Conservation (phyloP, 768 basidiomycete species). For the Cantharellus anzutake region DNA sequence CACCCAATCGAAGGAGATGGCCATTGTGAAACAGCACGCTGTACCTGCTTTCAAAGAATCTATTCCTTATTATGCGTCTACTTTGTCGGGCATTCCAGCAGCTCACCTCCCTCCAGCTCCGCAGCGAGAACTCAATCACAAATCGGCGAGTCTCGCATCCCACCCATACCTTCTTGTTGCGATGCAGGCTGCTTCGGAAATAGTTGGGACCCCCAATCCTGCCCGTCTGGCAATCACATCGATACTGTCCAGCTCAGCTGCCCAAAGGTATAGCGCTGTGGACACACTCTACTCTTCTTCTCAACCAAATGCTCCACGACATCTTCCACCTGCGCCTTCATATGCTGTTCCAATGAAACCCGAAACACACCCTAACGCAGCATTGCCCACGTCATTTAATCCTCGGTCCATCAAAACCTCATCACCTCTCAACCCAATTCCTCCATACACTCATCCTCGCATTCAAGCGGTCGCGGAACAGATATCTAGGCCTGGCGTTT, state of each 20-base stretch:
- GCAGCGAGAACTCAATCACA: constrained; percentile 1
- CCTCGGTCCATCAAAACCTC: background rate
- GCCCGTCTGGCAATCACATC: constrained; percentile 6
- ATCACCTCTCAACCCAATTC: background rate
- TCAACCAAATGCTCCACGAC: background rate
- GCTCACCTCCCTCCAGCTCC: background rate
- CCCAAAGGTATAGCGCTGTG: constrained; percentile 4
- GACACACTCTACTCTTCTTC: constrained; percentile 5
- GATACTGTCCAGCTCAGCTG: constrained; percentile 2
- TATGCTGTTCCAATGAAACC: constrained; percentile 4
- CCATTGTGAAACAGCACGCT: too few relatives aligned
- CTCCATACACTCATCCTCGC: constrained; percentile 4
- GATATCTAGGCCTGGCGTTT: constrained; percentile 3
- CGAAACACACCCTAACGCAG: background rate
- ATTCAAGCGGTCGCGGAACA: background rate
- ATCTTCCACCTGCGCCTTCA: constrained; percentile 4
- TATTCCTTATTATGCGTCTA: background rate
- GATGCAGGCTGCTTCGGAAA: background rate
- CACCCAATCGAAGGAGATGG: too few relatives aligned
- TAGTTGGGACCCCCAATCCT: constrained; percentile 1
- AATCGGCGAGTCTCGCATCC: background rate
- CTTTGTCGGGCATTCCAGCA: background rate
- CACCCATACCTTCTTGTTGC: background rate
- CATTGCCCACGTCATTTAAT: constrained; percentile 1
- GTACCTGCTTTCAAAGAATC: background rate